Percentiles rank a stretch among this genome's conserved stretches.
Evolutionary conservation across 164 flowering plant genomes (phyloP).

Genomic region (Houttuynia cordata): DNA sequence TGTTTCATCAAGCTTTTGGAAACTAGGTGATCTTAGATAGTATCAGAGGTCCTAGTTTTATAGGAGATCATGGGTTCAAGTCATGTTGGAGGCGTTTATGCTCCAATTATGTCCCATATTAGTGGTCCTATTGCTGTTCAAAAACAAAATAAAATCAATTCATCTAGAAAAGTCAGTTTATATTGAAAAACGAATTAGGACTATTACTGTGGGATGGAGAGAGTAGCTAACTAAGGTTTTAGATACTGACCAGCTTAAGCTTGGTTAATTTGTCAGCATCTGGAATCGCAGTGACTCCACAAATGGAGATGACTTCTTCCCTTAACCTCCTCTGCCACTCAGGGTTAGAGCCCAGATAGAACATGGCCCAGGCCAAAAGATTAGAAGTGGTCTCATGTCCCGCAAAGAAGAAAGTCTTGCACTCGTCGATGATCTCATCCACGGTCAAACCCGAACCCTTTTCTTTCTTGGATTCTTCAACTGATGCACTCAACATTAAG

Average conservation of each 20-base stretch:
- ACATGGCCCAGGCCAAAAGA: conserved; percentile 25
- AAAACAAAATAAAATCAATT: too few species aligned
- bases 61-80: too few species aligned
- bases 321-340: conserved; percentile 31
- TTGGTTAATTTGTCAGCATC: conserved; percentile 17
- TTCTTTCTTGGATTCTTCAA: conserved; percentile 1
- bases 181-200: too few species aligned
- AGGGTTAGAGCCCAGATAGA: conserved; percentile 18
- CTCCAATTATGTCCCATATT: too few species aligned
- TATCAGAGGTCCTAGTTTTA: too few species aligned
- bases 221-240: too few species aligned
- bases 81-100: too few species aligned
- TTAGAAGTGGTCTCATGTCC: conserved; percentile 32
- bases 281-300: conserved; percentile 8
- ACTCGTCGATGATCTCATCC: conserved; percentile 26
- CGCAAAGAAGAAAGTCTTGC: conserved; percentile 33
- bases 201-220: too few species aligned
- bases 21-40: too few species aligned
- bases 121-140: too few species aligned
- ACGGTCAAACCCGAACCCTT: conserved; percentile 7
- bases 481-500: conserved; percentile 10
- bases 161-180: too few species aligned
- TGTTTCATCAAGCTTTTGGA: too few species aligned
- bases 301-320: conserved; percentile 13
- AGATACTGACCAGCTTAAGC: conserved; percentile 20